phyloP scores from a whole-genome alignment of 495 filamentous ascomycete species.

The Beverwykella pulmonaria region DNA sequence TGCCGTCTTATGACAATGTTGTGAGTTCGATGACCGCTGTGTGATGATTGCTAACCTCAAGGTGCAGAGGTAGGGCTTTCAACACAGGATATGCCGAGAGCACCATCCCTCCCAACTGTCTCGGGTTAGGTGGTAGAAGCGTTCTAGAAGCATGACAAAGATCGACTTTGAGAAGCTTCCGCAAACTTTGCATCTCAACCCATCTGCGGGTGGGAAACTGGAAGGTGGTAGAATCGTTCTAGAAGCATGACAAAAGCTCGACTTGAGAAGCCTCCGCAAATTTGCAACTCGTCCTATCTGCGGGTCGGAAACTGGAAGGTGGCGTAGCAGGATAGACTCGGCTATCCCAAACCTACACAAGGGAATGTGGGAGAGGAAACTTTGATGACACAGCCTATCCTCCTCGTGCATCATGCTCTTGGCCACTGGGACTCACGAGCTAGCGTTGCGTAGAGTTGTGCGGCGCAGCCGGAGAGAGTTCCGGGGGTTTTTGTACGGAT shows the following conservation, averaged over 20 bases:
- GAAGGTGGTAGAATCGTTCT: neutral
- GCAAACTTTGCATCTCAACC: neutral
- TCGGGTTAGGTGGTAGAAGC: neutral
- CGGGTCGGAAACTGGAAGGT: neutral
- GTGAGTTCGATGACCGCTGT: neutral
- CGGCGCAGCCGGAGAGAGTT: neutral
- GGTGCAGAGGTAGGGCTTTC: neutral
- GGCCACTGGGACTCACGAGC: neutral
- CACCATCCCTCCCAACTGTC: neutral
- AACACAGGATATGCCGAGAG: neutral
- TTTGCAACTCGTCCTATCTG: neutral
- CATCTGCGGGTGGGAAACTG: neutral
- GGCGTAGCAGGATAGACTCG: neutral
- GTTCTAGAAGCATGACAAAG: conserved; percentile 2
- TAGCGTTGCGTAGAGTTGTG: neutral
- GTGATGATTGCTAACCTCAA: neutral
- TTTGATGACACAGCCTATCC: conserved; percentile 3
- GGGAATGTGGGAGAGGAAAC: neutral
- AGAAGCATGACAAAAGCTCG: neutral
- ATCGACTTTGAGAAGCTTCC: neutral
- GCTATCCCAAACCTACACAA: neutral
- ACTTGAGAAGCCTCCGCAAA: neutral
- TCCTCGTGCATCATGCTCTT: conserved; percentile 2
- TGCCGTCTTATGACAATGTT: neutral
- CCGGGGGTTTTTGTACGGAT: conserved; percentile 6